phyloP scores from a whole-genome alignment of 2,329 filamentous ascomycete species.

The Fusarium cyanostomum region DNA sequence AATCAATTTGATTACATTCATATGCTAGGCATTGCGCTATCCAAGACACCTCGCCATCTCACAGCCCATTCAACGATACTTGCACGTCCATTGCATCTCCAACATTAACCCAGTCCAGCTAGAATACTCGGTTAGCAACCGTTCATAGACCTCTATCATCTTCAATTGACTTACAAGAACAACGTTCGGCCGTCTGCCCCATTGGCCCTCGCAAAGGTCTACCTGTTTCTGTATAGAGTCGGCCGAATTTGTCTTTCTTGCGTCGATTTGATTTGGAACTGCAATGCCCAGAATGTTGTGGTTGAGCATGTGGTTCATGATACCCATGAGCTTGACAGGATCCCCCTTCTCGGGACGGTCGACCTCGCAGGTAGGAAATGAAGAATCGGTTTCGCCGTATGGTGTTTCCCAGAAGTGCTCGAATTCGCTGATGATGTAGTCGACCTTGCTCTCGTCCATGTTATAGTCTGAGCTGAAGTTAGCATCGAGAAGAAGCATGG shows the following conservation, averaged over 20 bases:
- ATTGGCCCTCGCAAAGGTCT: conserved; percentile 35
- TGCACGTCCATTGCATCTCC: conserved; percentile 54
- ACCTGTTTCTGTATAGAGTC: conserved; percentile 41
- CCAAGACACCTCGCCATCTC: neutral
- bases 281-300: conserved; percentile 39
- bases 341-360: conserved; percentile 63
- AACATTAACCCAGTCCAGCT: conserved; percentile 56
- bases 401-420: conserved; percentile 77
- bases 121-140: conserved; percentile 6
- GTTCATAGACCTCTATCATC: neutral
- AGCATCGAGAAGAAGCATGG: conserved; percentile 8
- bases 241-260: conserved; percentile 49
- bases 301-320: conserved; percentile 46
- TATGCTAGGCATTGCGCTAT: too few relatives aligned
- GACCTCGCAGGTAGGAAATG: conserved; percentile 71
- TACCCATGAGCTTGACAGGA: conserved; percentile 40
- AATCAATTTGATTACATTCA: too few relatives aligned
- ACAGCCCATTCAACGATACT: conserved; percentile 51
- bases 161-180: conserved; percentile 40
- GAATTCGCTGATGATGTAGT: conserved; percentile 73
- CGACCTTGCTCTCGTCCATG: conserved; percentile 58
- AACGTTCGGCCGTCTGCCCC: conserved; percentile 40
- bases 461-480: conserved; percentile 62
- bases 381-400: conserved; percentile 68
- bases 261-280: conserved; percentile 47